phyloP scores from a whole-genome alignment of 2,329 filamentous ascomycete genomes.

The Venturia pyrina region DNA sequence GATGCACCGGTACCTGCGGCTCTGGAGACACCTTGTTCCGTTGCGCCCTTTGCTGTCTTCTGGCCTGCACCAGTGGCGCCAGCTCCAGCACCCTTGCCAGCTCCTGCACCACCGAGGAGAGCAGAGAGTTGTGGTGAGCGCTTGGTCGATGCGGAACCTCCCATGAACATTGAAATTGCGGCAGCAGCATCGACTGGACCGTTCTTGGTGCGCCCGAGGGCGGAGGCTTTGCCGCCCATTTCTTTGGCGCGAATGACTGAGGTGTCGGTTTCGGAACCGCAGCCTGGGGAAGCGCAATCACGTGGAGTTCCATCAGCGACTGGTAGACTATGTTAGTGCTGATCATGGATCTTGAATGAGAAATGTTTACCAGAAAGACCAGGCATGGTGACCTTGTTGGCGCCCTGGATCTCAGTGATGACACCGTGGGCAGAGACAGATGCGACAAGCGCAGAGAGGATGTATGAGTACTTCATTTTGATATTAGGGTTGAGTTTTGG shows the following conservation, averaged over 20 bases:
- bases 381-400: constrained; percentile 54
- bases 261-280: constrained; percentile 60
- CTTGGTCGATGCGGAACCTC: constrained; percentile 20
- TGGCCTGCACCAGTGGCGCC: constrained; percentile 31
- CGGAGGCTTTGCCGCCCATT: constrained; percentile 44
- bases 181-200: constrained; percentile 46
- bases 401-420: constrained; percentile 45
- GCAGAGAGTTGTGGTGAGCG: constrained; percentile 22
- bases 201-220: constrained; percentile 55
- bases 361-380: constrained; percentile 41
- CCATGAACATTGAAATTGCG: constrained; percentile 54
- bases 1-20: constrained; percentile 44
- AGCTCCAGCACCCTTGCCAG: constrained; percentile 15
- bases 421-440: constrained; percentile 49
- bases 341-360: neutral
- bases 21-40: constrained; percentile 44
- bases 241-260: constrained; percentile 56
- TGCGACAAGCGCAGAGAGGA: constrained; percentile 37
- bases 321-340: constrained; percentile 19
- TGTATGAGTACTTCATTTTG: constrained; percentile 40
- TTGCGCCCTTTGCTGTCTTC: constrained; percentile 37
- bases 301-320: constrained; percentile 58
- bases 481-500: constrained; percentile 10
- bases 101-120: constrained; percentile 24
- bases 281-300: constrained; percentile 51